Evolutionary conservation across 305 asterid genomes (phyloP), one percentile per base, ranked within the genome.

Genomic region (Fraxinus baroniana): DNA sequence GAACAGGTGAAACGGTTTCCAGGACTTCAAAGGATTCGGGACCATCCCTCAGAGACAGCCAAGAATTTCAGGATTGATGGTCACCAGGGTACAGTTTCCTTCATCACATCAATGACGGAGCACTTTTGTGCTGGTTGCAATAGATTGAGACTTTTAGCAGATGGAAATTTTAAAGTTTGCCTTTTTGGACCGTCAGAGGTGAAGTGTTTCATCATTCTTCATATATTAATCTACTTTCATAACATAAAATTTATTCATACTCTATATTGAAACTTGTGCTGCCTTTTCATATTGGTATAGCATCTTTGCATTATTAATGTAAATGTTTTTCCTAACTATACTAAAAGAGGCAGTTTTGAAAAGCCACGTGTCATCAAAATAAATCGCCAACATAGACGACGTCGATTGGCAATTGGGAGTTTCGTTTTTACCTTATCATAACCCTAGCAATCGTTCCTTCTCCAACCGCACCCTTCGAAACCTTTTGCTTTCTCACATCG

Each of bases 151-250:
- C 93, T 94, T 82, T 87, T 96, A 68, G 98, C 98, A 33, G 97
- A 93, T 84, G 98, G 98, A 82, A 96, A 94, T 89, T 92, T 96
- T 81, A 96, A 96, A 91, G 99, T 94, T 55, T 96, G 99, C 92
- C 98, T 94, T 74, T 94, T 96, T 84, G 99, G 99, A 74, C 94
- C 98, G 37, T 91, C 99, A 3, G 98, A 94, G 99, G 99, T 94
- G 85, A 88, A 79, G 41, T 10, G 22, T 39, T 64, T 72, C 81
- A 35, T 81, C 26, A 37, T 24, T 76, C 64, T 26, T 80, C 33
- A 74, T 80, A 7, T 49, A 57, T 79, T 46, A 35, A 37, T 74
- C 30, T 7, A 62, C n/a, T 33, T 79, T n/a, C 36, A 20, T 74
- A 7, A 13, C 28, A 62, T 73, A 74, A 32, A 10, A 44, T 73